phyloP scores from a whole-genome alignment of 805 yeast genomes.

The Wickerhamomyces strasburgensis region DNA sequence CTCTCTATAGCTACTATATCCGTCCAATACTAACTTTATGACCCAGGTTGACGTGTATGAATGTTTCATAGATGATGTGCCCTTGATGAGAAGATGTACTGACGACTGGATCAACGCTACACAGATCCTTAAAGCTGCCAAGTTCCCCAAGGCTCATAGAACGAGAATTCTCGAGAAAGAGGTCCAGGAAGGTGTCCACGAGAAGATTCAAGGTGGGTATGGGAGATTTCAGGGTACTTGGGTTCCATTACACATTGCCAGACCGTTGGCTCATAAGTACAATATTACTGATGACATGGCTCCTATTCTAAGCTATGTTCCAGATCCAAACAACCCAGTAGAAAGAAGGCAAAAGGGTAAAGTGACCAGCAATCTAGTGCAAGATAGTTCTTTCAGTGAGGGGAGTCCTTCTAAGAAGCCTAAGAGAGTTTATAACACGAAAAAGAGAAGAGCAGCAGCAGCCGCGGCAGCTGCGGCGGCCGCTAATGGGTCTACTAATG shows the following conservation, averaged over 20 bases:
- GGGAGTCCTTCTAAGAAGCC: conserved; percentile 19
- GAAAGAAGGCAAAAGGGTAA: conserved; percentile 32
- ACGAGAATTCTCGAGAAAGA: conserved; percentile 73
- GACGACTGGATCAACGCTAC: conserved; percentile 96
- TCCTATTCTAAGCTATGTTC: conserved; percentile 49
- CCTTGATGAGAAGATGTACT: conserved; percentile 74
- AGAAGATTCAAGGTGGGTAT: conserved; percentile 81
- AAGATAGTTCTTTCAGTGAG: conserved; percentile 7
- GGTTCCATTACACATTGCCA: conserved; percentile 69
- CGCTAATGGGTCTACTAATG: background rate
- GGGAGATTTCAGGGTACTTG: conserved; percentile 85
- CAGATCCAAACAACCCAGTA: conserved; percentile 42
- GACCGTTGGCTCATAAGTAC: conserved; percentile 47
- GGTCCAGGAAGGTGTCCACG: conserved; percentile 62
- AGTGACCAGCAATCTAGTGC: conserved; percentile 9
- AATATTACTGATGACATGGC: conserved; percentile 47
- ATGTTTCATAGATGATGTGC: conserved; percentile 22
- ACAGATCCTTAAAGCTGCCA: conserved; percentile 73
- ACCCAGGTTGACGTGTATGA: conserved; percentile 26
- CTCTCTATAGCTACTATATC: background rate
- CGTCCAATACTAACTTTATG: background rate
- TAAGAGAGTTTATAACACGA: conserved; percentile 20
- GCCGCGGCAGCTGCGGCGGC: conserved; percentile 18
- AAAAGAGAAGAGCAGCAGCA: conserved; percentile 24
- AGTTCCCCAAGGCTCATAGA: conserved; percentile 73